Evolutionary conservation across 768 basidiomycete species (phyloP), one percentile per base, ranked within the genome.

Genomic region (Mycena alexandri): DNA sequence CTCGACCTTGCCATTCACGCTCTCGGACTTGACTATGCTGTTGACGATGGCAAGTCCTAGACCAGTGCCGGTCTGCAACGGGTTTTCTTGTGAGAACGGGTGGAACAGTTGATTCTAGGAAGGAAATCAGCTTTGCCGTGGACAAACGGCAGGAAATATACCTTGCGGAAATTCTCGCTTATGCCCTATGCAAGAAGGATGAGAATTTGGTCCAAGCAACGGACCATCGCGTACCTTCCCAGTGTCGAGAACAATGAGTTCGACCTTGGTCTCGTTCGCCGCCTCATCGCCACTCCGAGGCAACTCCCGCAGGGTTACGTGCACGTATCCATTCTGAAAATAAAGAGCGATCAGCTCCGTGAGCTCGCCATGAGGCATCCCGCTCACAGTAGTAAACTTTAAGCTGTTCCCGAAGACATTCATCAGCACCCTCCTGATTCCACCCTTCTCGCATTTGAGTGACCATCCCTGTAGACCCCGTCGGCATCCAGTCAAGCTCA

Each of bases 21-120:
- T 93, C 50, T 93, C 90, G 3, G 94, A 94, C 17, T 88, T 89
- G 42, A 96, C 87, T 69, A 98, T 98, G 71, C 92, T 94, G 81
- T 93, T 95, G 75, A 98, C 96, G 70, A 98, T 98, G 36, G 96
- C 96, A 24, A 98, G 88, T 12, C 96, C 96, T 10, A 98, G 86
- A 7, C 96, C 96, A 2, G 96, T 98, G 2, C 96, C 96, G 1
- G 94, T 90, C 74, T 96, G 95, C 7, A 97, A 77, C 0, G 96
- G 95, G 71, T 97, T 96, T 78, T 98, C 96, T 81, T 98, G 96
- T 0, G 95, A 95, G 80, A 98, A 98, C 0, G 96, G 96, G 72
- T 97, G 96, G 82, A 98, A 98, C 7, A 98, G 83, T 80, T 96
- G 94, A 72, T 98, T 95, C 92, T 68, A 36, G 1, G 93, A 63